Conservation (phyloP, 768 basidiomycete species). For the Trametes punicea region DNA sequence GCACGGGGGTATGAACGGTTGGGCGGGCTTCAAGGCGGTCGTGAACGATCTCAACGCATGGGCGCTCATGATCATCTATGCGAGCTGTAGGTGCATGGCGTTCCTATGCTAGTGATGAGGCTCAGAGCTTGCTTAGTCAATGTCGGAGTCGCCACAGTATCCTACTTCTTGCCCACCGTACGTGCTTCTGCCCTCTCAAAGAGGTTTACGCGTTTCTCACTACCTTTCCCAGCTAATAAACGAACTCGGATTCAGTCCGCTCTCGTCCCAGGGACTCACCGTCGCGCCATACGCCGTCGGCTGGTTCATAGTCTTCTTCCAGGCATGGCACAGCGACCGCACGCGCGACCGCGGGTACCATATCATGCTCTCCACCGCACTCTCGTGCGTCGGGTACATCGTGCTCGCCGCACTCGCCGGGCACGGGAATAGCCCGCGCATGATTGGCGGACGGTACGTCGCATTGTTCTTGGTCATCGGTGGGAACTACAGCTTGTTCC, state of each 20-base stretch:
- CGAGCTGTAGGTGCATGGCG: constrained; percentile 31
- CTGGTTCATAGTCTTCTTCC: constrained; percentile 53
- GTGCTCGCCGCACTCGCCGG: constrained; percentile 43
- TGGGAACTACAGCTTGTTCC: constrained; percentile 53
- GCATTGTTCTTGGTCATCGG: constrained; percentile 55
- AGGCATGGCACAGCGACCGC: constrained; percentile 53
- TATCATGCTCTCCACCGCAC: constrained; percentile 45
- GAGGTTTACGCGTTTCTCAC: no score
- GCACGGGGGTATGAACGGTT: constrained; percentile 56
- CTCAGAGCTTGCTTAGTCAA: constrained; percentile 37
- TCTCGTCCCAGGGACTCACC: constrained; percentile 56
- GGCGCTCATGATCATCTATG: constrained; percentile 50
- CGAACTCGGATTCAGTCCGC: constrained; percentile 51
- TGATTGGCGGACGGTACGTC: constrained; percentile 53
- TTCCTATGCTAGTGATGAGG: background rate
- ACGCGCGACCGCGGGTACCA: constrained; percentile 54
- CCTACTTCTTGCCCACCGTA: constrained; percentile 56
- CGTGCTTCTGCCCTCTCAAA: constrained; percentile 3
- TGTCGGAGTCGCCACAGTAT: constrained; percentile 52
- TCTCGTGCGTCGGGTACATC: constrained; percentile 51
- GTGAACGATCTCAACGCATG: constrained; percentile 49
- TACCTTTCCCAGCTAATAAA: constrained; percentile 61
- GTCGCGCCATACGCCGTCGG: constrained; percentile 56
- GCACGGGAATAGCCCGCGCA: constrained; percentile 41
- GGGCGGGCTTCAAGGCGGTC: constrained; percentile 53